Conservation (phyloP, 352 stramenopile species). For the Phytophthora agathidicida region DNA sequence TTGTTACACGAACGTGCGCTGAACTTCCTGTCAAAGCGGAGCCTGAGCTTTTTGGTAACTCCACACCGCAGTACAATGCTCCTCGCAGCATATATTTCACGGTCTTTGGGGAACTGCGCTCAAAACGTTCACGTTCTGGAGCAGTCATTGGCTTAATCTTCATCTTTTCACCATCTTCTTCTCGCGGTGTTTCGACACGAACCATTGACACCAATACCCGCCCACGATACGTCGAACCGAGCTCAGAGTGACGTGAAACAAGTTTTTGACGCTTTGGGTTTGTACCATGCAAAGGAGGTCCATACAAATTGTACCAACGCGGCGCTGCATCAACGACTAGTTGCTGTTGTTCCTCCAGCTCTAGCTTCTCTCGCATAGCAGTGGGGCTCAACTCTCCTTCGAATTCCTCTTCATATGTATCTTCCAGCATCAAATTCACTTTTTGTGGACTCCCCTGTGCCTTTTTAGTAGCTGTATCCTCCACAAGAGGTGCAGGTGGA, state of each 20-base stretch:
- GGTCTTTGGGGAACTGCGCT: conserved; percentile 40
- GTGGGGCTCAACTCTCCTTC: conserved; percentile 4
- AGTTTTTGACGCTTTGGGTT: conserved; percentile 59
- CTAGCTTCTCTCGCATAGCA: conserved; percentile 2
- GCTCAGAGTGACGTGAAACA: conserved; percentile 67
- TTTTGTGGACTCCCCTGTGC: conserved; percentile 1
- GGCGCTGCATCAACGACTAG: conserved; percentile 14
- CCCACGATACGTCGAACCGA: conserved; percentile 83
- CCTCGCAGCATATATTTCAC: conserved; percentile 74
- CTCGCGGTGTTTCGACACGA: conserved; percentile 44
- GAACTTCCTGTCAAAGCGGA: conserved; percentile 8
- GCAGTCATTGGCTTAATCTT: conserved; percentile 56
- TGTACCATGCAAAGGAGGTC: conserved; percentile 61
- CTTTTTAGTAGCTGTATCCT: neutral
- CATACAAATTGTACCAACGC: conserved; percentile 89
- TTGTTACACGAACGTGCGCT: conserved; percentile 51
- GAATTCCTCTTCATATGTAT: conserved; percentile 8
- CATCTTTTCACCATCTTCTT: conserved; percentile 65
- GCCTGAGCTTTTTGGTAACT: conserved; percentile 41
- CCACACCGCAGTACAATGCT: conserved; percentile 61
- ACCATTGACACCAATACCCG: conserved; percentile 82
- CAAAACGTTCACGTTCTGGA: conserved; percentile 7
- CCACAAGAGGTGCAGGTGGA: conserved; percentile 1
- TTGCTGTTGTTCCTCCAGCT: conserved; percentile 23
- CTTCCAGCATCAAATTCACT: conserved; percentile 8